Evolutionary conservation across 2,329 filamentous ascomycete species (phyloP), one percentile per base, ranked within the genome.

Genomic region (Stachybotrys chartarum): DNA sequence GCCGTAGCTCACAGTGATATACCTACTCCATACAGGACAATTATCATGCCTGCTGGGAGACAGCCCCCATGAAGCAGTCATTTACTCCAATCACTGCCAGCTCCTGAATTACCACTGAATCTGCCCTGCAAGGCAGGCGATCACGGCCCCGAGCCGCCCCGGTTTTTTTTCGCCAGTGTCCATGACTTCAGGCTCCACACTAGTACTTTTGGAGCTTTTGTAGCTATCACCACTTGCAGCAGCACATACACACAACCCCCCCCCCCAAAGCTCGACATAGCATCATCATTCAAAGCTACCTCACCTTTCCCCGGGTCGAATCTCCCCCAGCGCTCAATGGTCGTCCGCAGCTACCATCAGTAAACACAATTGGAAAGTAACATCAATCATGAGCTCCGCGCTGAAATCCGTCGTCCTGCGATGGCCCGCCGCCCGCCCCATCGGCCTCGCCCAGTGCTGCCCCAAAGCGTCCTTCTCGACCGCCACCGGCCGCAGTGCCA

Each of bases 371-470:
- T 24, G 24, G 24, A 24, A 24, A 24, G 24, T 5, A 14, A 42
- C 35, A 2, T 42, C 5, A 2, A 42, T 14, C 42, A 70, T 70
- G 68, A 63, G 67, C 31, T 66, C 64, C 24, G 56, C 67, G 46
- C 55, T 70, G 32, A 70, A 69, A 62, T 61, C 66, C 14, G 59
- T 69, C 50, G 69, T 67, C 58, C 57, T 68, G 63, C 66, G 67
- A 60, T 64, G 65, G 59, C 67, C 61, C 54, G 32, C 50, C 18
- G 50, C 32, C 18, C 50, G 50, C 50, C 44, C 35, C 32, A 7
- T 44, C n/a, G 31, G 50, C 32, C 50, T 52, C 31, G 35, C 50
- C 14, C 45, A 47, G n/a, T 47, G 45, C 45, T 47, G 45, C 6
- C 45, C 66, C 30, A 64, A 64, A 60, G 64, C 68, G 56, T 61